A percentile compares a stretch with the other conserved stretches of the same genome.
These are phyloP conservation scores for Candida glaebosa DNA, from an alignment of 805 yeast genomes.

Conservation along the genomic window DNA sequence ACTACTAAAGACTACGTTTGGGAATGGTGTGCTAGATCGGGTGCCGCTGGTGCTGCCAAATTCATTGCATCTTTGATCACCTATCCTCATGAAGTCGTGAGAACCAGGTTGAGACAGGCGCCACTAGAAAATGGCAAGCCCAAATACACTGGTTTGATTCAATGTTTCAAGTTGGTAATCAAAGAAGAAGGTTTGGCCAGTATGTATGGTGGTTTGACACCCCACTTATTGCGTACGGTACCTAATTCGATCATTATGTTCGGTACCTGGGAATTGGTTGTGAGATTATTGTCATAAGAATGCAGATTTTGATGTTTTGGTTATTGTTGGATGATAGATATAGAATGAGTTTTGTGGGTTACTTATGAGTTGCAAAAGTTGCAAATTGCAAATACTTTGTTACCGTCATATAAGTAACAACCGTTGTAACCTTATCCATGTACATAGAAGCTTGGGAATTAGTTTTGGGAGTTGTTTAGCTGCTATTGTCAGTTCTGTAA, in stretches of 20 bases:
- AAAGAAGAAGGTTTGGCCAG: conserved; percentile 91
- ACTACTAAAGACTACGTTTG: conserved; percentile 59
- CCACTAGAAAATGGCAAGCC: conserved; percentile 73
- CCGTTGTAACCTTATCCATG: not conserved
- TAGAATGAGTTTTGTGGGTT: not conserved
- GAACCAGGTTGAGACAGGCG: conserved; percentile 94
- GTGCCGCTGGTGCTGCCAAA: conserved; percentile 97
- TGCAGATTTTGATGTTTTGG: not conserved
- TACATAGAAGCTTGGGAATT: conserved; percentile 5
- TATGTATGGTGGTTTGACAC: conserved; percentile 97
- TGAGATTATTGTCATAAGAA: conserved; percentile 26
- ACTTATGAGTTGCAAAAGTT: no score
- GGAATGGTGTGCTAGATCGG: conserved; percentile 95
- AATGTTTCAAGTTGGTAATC: conserved; percentile 79
- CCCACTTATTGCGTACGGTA: conserved; percentile 93
- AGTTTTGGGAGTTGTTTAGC: conserved; percentile 4
- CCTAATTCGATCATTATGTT: conserved; percentile 98
- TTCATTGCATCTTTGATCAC: conserved; percentile 88
- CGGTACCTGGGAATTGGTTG: conserved; percentile 92
- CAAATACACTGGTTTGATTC: conserved; percentile 85
- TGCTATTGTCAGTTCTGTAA: conserved; percentile 1
- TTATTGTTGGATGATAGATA: not conserved
- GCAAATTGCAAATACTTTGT: not conserved
- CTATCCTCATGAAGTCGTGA: conserved; percentile 95
- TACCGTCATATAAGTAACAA: not conserved